phyloP scores from a whole-genome alignment of 805 yeast species.

The Crinitomyces ghanaensis region DNA sequence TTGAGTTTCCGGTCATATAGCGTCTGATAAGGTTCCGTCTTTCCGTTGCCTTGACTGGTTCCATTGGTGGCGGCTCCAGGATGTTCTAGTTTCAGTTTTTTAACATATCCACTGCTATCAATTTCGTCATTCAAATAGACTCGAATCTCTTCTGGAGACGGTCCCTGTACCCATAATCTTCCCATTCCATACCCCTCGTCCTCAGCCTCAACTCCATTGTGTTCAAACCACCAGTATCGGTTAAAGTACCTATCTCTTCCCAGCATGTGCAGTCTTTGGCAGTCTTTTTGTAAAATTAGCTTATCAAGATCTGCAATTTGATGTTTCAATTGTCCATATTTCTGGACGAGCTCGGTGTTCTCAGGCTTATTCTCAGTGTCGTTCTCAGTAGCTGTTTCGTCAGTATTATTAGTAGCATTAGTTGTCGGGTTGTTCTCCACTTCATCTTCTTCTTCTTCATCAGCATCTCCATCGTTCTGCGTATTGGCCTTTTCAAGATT shows the following conservation, averaged over 20 bases:
- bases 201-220: conserved; percentile 49
- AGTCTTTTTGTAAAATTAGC: conserved; percentile 41
- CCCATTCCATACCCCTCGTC: conserved; percentile 53
- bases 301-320: conserved; percentile 43
- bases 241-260: conserved; percentile 81
- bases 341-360: conserved; percentile 17
- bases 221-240: conserved; percentile 93
- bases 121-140: conserved; percentile 20
- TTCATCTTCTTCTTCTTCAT: neutral
- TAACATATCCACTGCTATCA: neutral
- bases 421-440: conserved; percentile 8
- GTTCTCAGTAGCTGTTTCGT: conserved; percentile 11
- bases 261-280: conserved; percentile 61
- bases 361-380: neutral
- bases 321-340: conserved; percentile 26
- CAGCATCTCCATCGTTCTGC: conserved; percentile 4
- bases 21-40: neutral
- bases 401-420: conserved; percentile 10
- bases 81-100: neutral
- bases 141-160: conserved; percentile 39
- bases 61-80: neutral
- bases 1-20: conserved; percentile 2
- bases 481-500: conserved; percentile 26
- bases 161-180: conserved; percentile 86
- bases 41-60: neutral